A percentile compares a stretch with the other conserved stretches of the same genome.
Evolutionary conservation across 768 basidiomycete genomes (phyloP).

Genomic region (Phaeolepiota aurea): DNA sequence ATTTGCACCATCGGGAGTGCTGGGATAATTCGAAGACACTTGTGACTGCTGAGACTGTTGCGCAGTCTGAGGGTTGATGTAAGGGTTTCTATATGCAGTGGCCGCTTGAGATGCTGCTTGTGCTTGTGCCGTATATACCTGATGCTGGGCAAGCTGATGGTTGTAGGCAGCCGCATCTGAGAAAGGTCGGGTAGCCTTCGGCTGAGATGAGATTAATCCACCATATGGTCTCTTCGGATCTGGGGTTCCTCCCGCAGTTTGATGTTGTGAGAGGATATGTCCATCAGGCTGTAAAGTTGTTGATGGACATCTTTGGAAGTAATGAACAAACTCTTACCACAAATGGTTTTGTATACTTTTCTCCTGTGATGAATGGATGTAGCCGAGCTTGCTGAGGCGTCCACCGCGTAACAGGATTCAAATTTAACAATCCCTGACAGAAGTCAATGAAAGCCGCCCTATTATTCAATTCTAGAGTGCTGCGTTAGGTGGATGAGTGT

Average conservation of each 20-base stretch:
- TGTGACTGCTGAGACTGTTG: constrained; percentile 25
- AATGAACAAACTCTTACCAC: constrained; percentile 39
- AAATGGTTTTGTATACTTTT: constrained; percentile 86
- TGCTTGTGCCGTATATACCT: constrained; percentile 84
- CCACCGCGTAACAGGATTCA: constrained; percentile 96
- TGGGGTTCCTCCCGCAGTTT: constrained; percentile 17
- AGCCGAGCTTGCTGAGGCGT: constrained; percentile 91
- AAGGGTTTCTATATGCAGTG: constrained; percentile 73
- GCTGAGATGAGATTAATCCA: constrained; percentile 84
- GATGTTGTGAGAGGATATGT: constrained; percentile 21
- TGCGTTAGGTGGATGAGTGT: constrained; percentile 3
- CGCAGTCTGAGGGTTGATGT: constrained; percentile 49
- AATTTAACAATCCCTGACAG: constrained; percentile 85
- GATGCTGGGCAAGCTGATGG: constrained; percentile 90
- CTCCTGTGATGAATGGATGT: constrained; percentile 98
- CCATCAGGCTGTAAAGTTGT: constrained; percentile 42
- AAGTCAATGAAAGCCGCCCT: constrained; percentile 96
- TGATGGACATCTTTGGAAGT: constrained; percentile 2
- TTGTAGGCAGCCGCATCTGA: constrained; percentile 93
- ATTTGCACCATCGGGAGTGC: constrained; percentile 21
- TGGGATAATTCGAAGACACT: constrained; percentile 17
- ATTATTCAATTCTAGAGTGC: constrained; percentile 80
- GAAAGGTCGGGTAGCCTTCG: constrained; percentile 77
- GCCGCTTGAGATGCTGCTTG: constrained; percentile 70
- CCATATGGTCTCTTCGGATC: constrained; percentile 90